These are phyloP conservation scores for Aspergillus oerlinghausenensis DNA, from an alignment of 2,329 filamentous ascomycete genomes.

Conservation along the genomic window DNA sequence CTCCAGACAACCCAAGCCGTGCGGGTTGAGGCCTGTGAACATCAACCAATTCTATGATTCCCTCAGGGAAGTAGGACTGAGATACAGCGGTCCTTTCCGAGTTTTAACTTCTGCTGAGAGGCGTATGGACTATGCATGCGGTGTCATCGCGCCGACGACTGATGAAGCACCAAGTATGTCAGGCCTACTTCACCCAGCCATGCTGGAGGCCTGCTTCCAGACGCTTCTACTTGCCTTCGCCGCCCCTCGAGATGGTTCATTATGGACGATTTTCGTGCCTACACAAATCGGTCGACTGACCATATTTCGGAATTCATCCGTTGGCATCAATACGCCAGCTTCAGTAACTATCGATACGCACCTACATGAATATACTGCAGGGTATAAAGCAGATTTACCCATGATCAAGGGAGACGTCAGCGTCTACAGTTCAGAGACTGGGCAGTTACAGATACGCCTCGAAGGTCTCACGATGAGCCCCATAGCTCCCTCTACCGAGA, in stretches of 20 bases:
- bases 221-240: constrained; percentile 1
- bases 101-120: not conserved
- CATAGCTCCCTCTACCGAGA: not conserved
- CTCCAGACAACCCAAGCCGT: too few species aligned
- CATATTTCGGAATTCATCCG: not conserved
- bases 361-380: not conserved
- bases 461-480: constrained; percentile 1
- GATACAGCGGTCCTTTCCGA: too few species aligned
- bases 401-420: constrained; percentile 1
- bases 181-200: not conserved
- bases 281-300: constrained; percentile 3
- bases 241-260: constrained; percentile 3
- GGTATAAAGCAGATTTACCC: not conserved
- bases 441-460: not conserved
- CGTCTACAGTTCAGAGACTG: constrained; percentile 2
- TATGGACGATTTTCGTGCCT: constrained; percentile 17
- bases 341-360: constrained; percentile 1
- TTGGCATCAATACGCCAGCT: not conserved
- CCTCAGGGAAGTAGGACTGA: too few species aligned
- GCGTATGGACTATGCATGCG: not conserved
- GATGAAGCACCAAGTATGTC: too few species aligned
- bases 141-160: not conserved
- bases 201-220: constrained; percentile 5
- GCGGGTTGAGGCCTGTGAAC: too few species aligned
- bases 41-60: too few species aligned